A percentile compares a stretch with the other conserved stretches of the same genome.
Evolutionary conservation across 345 rosid genomes (phyloP).

Genomic region (Murraya koenigii): DNA sequence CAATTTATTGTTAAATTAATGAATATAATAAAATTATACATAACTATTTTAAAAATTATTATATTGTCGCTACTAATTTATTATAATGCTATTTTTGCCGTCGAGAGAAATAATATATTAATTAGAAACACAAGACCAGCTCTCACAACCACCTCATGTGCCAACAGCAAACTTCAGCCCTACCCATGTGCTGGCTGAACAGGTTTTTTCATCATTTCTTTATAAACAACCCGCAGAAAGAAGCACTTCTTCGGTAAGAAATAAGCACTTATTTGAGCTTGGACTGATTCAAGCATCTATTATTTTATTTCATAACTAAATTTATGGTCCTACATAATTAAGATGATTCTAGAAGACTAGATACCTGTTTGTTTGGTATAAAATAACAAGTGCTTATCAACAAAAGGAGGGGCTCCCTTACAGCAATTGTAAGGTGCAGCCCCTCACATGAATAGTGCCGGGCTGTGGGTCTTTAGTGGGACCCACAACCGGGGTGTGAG

Average conservation of each 20-base stretch:
- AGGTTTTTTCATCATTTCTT: neutral
- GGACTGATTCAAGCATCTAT: neutral
- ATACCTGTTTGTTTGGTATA: neutral
- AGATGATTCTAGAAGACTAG: neutral
- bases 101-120: neutral
- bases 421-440: no score
- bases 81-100: no score
- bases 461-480: no score
- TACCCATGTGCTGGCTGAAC: conserved; percentile 15
- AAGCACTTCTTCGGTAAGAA: no score
- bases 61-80: no score
- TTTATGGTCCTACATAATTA: neutral
- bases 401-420: no score
- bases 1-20: neutral
- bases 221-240: neutral
- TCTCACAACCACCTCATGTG: neutral
- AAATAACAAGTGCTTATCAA: neutral
- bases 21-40: neutral
- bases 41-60: no score
- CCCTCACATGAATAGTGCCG: no score
- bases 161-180: neutral
- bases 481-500: no score
- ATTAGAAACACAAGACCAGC: neutral
- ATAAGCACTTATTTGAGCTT: conserved; percentile 3
- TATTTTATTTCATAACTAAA: neutral